Evolutionary conservation across 2,329 filamentous ascomycete genomes (phyloP), one percentile per base, ranked within the genome.

Genomic region (Calonectria hongkongensis): DNA sequence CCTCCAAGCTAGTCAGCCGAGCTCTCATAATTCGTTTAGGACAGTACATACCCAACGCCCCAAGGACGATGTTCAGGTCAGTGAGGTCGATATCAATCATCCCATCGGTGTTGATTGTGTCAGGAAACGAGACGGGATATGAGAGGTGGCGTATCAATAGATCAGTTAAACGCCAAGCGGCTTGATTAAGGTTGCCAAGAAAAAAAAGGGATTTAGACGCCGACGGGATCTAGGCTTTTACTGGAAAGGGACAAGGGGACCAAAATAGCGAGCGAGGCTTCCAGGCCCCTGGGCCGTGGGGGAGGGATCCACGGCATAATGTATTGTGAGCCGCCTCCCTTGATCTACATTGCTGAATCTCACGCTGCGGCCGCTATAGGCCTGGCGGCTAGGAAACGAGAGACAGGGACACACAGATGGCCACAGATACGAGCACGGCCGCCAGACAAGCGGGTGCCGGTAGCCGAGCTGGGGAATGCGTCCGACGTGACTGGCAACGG

Each of bases 1-100:
- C 88, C 87, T 86, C 4, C 2, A 5, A 15, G 2, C 16, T 15
- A 9, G 45, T 71, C 8, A 71, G 70, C 27, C 25, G n/a, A 39
- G 7, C 21, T 8, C 9, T n/a, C 15, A 36, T 36, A 36, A 10
- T 36, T 36, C 33, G 33, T 6, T 36, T 13, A 36, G 33, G 33
- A 10, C 3, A 21, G 12, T 4, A 41, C 56, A 39, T 45, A 72
- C 70, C 70, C 33, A 72, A 16, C 56, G 70, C 56, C 43, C 65
- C 70, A 12, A 72, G 70, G 58, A 72, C 70, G 41, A 72, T 60
- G 33, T 72, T 72, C n/a, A 72, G 60, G 16, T 62, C 43, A 51
- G 41, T 56, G 28, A 69, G 7, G 15, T 72, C 70, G 10, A 72
- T 45, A 28, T 62, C 63, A 60, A 67, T 66, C 70, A 72, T 72